These are phyloP conservation scores for Licmophora abbreviata DNA, from an alignment of 108 stramenopile genomes.

Conservation along the genomic window DNA sequence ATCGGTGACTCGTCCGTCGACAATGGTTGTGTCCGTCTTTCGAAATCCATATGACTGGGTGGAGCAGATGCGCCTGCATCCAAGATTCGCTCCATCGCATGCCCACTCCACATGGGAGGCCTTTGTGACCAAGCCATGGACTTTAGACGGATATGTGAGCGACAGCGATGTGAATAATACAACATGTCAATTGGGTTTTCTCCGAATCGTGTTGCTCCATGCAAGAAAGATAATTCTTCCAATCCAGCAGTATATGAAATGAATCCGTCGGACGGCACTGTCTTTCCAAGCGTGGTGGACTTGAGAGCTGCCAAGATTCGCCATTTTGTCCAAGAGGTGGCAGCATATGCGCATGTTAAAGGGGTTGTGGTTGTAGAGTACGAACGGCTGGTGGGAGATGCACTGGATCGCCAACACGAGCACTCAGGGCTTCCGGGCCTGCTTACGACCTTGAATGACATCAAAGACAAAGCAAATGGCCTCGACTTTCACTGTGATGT, in stretches of 20 bases:
- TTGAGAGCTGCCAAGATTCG: constrained; percentile 47
- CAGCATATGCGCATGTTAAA: constrained; percentile 12
- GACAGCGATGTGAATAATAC: constrained; percentile 23
- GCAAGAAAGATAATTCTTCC: too few relatives aligned
- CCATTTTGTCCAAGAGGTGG: constrained; percentile 20
- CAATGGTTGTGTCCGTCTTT: constrained; percentile 31
- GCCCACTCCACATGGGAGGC: constrained; percentile 29
- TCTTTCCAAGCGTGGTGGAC: constrained; percentile 19
- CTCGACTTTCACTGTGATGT: constrained; percentile 26
- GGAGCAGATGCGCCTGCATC: constrained; percentile 41
- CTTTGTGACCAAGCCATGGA: constrained; percentile 41
- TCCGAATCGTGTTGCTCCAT: constrained; percentile 32
- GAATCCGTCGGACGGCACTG: constrained; percentile 5
- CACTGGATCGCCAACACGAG: too few relatives aligned
- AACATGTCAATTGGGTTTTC: constrained; percentile 23
- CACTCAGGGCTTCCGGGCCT: constrained; percentile 28
- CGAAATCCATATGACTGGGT: constrained; percentile 46
- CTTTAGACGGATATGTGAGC: constrained; percentile 27
- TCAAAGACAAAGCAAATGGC: constrained; percentile 28
- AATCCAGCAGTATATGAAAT: constrained; percentile 26
- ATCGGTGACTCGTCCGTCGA: constrained; percentile 4
- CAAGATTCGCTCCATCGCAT: constrained; percentile 42
- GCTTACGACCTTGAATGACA: constrained; percentile 24
- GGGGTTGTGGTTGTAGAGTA: constrained; percentile 22
- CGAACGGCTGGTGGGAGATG: constrained; percentile 34